phyloP scores from a whole-genome alignment of 2,329 filamentous ascomycete species.

The Calonectria pseudoreteaudii region DNA sequence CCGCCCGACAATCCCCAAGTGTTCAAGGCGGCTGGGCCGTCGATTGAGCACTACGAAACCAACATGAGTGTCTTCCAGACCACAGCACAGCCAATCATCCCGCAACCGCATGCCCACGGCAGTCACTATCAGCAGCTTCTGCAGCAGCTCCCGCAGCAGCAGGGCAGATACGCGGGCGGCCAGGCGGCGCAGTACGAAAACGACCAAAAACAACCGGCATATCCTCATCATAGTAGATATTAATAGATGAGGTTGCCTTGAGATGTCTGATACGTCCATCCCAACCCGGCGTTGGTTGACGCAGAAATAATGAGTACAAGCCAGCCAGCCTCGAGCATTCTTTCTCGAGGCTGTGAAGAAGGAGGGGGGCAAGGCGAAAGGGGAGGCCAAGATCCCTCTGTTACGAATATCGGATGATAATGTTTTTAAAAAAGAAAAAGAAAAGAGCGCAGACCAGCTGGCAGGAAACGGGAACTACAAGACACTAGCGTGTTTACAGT shows the following conservation, averaged over 20 bases:
- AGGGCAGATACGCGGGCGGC: conserved; percentile 36
- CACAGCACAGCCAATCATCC: background rate
- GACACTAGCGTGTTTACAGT: conserved; percentile 6
- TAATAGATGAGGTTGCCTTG: background rate
- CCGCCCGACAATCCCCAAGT: conserved; percentile 23
- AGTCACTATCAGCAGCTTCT: conserved; percentile 22
- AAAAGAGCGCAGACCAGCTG: background rate
- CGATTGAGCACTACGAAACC: conserved; percentile 30
- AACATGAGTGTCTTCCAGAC: conserved; percentile 35
- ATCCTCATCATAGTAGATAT: background rate
- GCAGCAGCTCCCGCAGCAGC: conserved; percentile 28
- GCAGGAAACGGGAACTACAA: background rate
- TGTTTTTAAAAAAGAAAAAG: background rate
- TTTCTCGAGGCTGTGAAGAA: background rate
- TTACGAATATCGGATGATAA: background rate
- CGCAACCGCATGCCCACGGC: conserved; percentile 18
- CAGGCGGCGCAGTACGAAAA: conserved; percentile 33
- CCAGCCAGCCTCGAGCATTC: background rate
- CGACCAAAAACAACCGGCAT: conserved; percentile 13
- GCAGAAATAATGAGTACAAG: background rate
- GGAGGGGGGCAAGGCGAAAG: no score
- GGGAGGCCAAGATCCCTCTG: background rate
- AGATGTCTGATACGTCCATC: background rate
- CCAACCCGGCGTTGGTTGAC: background rate
- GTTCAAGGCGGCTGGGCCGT: conserved; percentile 23